Percentiles rank a stretch among this genome's conserved stretches.
Conservation (phyloP, 1,284 basidiomycete species). For the Boletus semigastroideus region DNA sequence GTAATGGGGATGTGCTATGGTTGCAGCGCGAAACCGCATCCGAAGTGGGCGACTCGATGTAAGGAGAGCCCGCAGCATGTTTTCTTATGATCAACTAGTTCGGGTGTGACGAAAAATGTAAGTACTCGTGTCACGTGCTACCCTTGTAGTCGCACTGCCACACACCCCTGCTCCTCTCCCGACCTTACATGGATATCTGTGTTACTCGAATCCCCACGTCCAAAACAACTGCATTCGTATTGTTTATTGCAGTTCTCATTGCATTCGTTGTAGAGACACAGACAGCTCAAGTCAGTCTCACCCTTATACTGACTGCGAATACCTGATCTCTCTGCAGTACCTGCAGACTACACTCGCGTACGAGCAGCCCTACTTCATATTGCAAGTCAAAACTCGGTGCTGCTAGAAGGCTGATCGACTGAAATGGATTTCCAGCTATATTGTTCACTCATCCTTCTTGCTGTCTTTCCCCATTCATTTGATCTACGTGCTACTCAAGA, state of each 20-base stretch:
- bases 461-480: slow-evolving; percentile 74
- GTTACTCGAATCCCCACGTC: slow-evolving; percentile 11
- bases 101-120: too few species aligned
- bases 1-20: slow-evolving; percentile 34
- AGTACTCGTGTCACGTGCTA: slow-evolving; percentile 14
- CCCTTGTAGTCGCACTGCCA: too few species aligned
- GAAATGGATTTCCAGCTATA: slow-evolving; percentile 48
- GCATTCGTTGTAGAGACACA: slow-evolving; percentile 72
- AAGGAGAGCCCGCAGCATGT: slow-evolving; percentile 68
- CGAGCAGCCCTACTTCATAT: slow-evolving; percentile 75
- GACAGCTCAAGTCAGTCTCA: slow-evolving; percentile 58
- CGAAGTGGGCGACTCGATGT: slow-evolving; percentile 59
- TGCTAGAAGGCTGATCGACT: neutral
- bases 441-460: slow-evolving; percentile 70
- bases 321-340: slow-evolving; percentile 46
- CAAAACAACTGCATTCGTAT: slow-evolving; percentile 25
- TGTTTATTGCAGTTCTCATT: slow-evolving; percentile 52
- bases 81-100: slow-evolving; percentile 7
- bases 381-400: slow-evolving; percentile 48
- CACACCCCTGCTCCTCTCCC: neutral
- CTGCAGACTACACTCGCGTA: slow-evolving; percentile 71
- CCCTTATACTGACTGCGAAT: neutral
- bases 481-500: slow-evolving; percentile 52
- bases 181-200: slow-evolving; percentile 11
- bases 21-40: slow-evolving; percentile 47